Conservation (phyloP, 2,329 filamentous ascomycete species). For the Stenocarpella maydis region DNA sequence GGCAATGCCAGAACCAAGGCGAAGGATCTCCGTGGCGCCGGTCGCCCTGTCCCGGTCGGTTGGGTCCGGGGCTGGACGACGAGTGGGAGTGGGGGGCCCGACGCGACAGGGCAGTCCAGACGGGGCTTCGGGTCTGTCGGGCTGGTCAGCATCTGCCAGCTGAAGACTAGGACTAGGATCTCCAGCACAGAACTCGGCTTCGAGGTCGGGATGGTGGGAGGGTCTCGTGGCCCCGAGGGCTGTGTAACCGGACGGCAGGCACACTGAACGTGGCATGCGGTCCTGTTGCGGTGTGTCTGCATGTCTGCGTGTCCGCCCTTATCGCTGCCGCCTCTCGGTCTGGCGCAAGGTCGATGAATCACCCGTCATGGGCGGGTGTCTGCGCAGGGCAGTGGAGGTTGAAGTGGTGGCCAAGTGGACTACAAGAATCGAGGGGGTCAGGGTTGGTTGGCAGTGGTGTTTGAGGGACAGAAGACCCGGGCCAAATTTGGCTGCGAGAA, state of each 20-base stretch:
- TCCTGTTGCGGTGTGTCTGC: neutral
- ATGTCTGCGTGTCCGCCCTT: neutral
- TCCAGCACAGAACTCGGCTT: neutral
- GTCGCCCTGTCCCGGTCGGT: conserved; percentile 22
- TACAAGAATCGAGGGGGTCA: no score
- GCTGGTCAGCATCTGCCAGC: neutral
- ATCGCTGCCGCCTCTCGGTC: neutral
- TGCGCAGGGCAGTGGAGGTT: neutral
- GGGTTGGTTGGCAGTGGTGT: no score
- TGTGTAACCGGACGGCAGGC: neutral
- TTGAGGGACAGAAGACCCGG: no score
- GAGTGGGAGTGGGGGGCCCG: neutral
- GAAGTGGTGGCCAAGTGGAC: neutral
- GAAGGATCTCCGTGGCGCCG: neutral
- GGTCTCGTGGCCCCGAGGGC: conserved; percentile 13
- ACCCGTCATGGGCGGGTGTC: neutral
- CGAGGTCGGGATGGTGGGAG: neutral
- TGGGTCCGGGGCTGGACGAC: neutral
- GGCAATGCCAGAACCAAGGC: neutral
- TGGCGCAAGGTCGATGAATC: neutral
- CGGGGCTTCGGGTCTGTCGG: neutral
- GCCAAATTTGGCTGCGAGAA: neutral
- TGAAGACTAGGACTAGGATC: neutral
- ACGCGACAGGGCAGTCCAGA: neutral
- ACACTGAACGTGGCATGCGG: neutral